These are phyloP conservation scores for Dendrobium nobile DNA, from an alignment of 106 monocot genomes.

Conservation along the genomic window DNA sequence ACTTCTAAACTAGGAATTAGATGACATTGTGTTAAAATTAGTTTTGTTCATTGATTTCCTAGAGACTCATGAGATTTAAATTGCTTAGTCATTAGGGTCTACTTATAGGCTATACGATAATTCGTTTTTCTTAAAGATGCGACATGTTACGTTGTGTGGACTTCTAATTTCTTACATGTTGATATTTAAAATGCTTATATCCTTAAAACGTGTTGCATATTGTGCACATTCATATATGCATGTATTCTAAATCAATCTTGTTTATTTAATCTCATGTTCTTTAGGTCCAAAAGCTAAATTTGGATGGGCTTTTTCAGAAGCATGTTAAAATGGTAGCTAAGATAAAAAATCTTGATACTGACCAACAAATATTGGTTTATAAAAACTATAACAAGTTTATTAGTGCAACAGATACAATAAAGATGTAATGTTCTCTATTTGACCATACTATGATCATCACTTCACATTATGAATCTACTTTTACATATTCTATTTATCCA, in stretches of 20 bases:
- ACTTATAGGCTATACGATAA: not conserved
- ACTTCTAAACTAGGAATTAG: too few species aligned
- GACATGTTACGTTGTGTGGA: not conserved
- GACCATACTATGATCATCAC: too few species aligned
- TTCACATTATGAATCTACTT: too few species aligned
- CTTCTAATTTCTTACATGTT: not conserved
- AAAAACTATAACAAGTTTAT: too few species aligned
- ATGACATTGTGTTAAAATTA: too few species aligned
- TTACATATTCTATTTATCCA: too few species aligned
- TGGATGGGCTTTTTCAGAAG: conserved; percentile 71
- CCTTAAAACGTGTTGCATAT: not conserved
- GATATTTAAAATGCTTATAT: too few species aligned
- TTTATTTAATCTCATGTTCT: conserved; percentile 4
- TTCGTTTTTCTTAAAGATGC: not conserved
- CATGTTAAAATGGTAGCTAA: conserved; percentile 98
- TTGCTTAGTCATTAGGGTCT: not conserved
- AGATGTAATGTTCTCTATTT: too few species aligned
- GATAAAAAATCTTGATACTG: conserved; percentile 97
- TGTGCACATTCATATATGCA: not conserved
- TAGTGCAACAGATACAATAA: too few species aligned
- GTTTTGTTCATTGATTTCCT: not conserved
- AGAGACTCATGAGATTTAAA: too few species aligned
- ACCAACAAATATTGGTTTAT: conserved; percentile 95
- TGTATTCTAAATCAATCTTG: not conserved
- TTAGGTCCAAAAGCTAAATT: too few species aligned